Conservation (phyloP, 2,329 filamentous ascomycete species). For the Orbilia brochopaga region DNA sequence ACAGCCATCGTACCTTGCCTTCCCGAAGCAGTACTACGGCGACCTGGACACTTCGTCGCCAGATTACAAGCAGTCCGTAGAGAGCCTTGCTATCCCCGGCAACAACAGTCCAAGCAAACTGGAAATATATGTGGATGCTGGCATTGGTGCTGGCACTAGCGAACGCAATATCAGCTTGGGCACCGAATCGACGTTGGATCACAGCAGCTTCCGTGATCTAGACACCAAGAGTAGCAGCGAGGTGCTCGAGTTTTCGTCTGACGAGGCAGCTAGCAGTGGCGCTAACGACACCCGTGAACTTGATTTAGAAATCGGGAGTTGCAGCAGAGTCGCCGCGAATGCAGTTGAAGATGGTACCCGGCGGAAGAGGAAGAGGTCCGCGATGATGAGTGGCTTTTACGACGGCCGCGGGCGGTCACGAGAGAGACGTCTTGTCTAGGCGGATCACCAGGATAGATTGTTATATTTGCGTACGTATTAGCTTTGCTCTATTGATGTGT, state of each 20-base stretch:
- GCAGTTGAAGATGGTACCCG: background rate
- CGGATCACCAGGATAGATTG: background rate
- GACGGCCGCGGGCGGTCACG: conserved; percentile 26
- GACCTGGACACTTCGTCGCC: conserved; percentile 22
- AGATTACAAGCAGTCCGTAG: conserved; percentile 27
- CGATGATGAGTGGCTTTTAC: background rate
- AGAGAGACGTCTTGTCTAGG: conserved; percentile 31
- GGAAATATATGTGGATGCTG: background rate
- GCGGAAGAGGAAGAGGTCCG: conserved; percentile 35
- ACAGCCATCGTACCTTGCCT: conserved; percentile 14
- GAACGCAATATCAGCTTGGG: conserved; percentile 26
- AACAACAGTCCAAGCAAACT: background rate
- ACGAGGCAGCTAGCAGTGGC: conserved; percentile 19
- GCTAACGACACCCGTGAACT: conserved; percentile 23
- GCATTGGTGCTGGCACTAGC: background rate
- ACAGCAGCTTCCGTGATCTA: conserved; percentile 32
- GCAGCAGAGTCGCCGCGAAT: conserved; percentile 7
- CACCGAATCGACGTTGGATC: conserved; percentile 38
- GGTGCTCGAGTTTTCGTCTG: conserved; percentile 24
- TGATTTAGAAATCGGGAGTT: conserved; percentile 11
- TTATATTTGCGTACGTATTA: no score
- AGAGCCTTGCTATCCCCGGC: conserved; percentile 19
- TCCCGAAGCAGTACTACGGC: conserved; percentile 15
- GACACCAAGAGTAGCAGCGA: conserved; percentile 34
- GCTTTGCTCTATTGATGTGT: no score